phyloP scores from a whole-genome alignment of 441 rosid species.

The Corymbia citriodora region DNA sequence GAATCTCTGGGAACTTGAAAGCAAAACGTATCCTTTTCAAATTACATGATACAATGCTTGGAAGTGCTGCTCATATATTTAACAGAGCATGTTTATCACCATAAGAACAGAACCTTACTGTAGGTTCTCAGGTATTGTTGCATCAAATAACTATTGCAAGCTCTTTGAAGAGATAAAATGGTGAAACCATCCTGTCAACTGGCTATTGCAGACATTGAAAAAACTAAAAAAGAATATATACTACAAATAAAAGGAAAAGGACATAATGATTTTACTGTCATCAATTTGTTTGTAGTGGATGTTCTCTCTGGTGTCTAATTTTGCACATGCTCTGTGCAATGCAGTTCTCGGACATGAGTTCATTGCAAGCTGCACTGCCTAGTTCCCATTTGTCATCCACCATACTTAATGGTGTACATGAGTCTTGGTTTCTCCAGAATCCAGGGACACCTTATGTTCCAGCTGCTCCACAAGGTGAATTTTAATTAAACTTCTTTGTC shows the following conservation, averaged over 20 bases:
- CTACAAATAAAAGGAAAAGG: background rate
- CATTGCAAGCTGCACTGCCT: constrained; percentile 69
- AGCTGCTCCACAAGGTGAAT: constrained; percentile 51
- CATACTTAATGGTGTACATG: constrained; percentile 38
- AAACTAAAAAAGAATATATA: background rate
- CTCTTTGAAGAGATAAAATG: background rate
- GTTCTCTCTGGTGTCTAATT: background rate
- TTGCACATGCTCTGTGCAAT: background rate
- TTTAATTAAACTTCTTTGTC: background rate
- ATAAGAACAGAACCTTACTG: background rate
- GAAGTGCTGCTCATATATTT: background rate
- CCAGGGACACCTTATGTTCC: constrained; percentile 41
- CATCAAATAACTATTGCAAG: background rate
- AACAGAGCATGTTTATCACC: background rate
- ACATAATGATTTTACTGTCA: background rate
- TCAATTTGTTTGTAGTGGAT: background rate
- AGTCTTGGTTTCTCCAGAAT: constrained; percentile 73
- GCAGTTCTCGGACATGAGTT: constrained; percentile 83
- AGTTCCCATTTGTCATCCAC: constrained; percentile 36
- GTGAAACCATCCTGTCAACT: background rate
- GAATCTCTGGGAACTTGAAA: background rate
- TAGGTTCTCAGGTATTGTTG: background rate
- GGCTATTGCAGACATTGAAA: background rate
- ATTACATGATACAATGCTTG: background rate
- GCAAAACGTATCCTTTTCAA: background rate